Evolutionary conservation across 768 basidiomycete genomes (phyloP).

Genomic region (Pleurotus tuoliensis): DNA sequence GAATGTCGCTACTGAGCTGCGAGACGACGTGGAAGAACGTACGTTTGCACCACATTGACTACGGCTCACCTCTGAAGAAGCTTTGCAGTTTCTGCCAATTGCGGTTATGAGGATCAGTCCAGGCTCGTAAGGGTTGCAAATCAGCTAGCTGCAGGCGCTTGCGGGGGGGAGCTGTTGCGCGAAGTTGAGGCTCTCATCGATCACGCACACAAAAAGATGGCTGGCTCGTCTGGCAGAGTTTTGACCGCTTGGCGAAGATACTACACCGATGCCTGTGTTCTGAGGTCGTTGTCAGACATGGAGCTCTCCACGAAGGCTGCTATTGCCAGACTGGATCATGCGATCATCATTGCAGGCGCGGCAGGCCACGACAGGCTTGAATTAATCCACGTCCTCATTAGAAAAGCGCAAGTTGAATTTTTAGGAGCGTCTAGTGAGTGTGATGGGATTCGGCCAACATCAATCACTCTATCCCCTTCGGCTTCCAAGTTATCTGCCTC

Average conservation of each 20-base stretch:
- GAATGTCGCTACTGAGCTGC: not conserved
- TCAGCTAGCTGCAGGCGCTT: constrained; percentile 4
- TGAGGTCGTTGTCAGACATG: constrained; percentile 44
- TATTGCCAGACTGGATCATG: constrained; percentile 67
- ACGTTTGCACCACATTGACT: not conserved
- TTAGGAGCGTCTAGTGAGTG: constrained; percentile 8
- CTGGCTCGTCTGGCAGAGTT: constrained; percentile 28
- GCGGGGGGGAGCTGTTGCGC: constrained; percentile 4
- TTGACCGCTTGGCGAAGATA: constrained; percentile 55
- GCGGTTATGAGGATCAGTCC: constrained; percentile 1
- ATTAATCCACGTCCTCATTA: constrained; percentile 61
- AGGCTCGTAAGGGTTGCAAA: constrained; percentile 1
- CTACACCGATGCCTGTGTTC: constrained; percentile 73
- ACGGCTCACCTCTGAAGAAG: not conserved
- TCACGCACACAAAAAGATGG: constrained; percentile 48
- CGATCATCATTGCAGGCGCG: constrained; percentile 82
- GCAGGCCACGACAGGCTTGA: constrained; percentile 58
- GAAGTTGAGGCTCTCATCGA: constrained; percentile 40
- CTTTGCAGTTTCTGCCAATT: constrained; percentile 1
- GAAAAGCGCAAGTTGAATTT: constrained; percentile 45
- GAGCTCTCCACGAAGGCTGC: constrained; percentile 31
- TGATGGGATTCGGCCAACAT: constrained; percentile 9
- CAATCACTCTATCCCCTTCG: constrained; percentile 9
- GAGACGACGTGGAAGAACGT: constrained; percentile 1
- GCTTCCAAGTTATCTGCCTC: constrained; percentile 20